phyloP scores from a whole-genome alignment of 2,329 filamentous ascomycete species.

The Fusarium transvaalense region DNA sequence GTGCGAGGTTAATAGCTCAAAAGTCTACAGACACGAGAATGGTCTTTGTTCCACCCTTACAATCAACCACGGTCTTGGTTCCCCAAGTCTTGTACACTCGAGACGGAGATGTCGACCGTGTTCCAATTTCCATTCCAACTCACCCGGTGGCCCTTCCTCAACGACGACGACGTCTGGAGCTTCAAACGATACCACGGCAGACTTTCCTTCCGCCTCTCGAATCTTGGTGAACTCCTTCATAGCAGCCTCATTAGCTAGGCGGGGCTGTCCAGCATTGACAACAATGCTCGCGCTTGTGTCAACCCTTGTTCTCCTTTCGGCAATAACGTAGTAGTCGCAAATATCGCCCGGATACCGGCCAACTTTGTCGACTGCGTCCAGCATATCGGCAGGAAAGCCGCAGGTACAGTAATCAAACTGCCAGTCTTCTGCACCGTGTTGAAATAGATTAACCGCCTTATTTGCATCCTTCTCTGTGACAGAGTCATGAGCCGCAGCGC shows the following conservation, averaged over 20 bases:
- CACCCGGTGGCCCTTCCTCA: background rate
- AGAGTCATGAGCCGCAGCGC: no score
- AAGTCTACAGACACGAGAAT: no score
- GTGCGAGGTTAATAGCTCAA: no score
- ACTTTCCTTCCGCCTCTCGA: background rate
- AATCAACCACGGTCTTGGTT: background rate
- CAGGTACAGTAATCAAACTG: no score
- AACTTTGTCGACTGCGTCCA: background rate
- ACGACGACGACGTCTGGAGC: background rate
- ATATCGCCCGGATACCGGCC: background rate
- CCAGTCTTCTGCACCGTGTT: no score
- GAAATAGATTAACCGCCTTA: no score
- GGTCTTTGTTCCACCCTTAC: background rate
- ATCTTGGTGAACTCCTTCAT: background rate
- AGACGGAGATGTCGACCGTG: background rate
- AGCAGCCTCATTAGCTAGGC: background rate
- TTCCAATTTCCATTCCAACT: background rate
- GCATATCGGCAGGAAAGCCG: background rate
- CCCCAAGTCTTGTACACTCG: background rate
- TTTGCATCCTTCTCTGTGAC: no score
- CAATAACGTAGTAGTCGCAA: background rate
- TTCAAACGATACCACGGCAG: background rate
- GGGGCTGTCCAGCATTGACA: background rate
- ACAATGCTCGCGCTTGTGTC: background rate
- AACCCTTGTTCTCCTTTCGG: background rate